A percentile compares a stretch with the other conserved stretches of the same genome.
Evolutionary conservation across 495 filamentous ascomycete genomes (phyloP).

Genomic region (Xylaria bambusicola): DNA sequence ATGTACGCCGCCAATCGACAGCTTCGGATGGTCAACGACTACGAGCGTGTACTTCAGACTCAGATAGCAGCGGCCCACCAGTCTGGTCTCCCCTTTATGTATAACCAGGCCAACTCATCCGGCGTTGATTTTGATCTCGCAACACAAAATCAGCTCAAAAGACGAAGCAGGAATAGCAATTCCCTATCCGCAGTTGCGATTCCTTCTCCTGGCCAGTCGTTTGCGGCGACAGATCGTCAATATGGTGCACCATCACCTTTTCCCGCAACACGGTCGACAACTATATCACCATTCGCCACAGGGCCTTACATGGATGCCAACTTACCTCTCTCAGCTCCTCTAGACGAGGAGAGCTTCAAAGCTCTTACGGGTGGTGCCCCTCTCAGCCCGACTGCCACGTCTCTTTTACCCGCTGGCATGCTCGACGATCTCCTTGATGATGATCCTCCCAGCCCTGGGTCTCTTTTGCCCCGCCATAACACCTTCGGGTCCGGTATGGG

Average conservation of each 20-base stretch:
- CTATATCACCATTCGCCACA: conserved; percentile 51
- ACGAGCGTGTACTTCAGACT: conserved; percentile 39
- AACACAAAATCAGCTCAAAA: conserved; percentile 49
- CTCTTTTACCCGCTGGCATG: conserved; percentile 77
- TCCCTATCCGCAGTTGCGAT: conserved; percentile 51
- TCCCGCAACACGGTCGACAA: conserved; percentile 39
- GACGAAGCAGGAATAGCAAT: conserved; percentile 58
- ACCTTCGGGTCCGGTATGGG: conserved; percentile 40
- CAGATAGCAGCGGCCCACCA: conserved; percentile 32
- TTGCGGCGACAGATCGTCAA: conserved; percentile 41
- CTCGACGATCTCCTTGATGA: conserved; percentile 72
- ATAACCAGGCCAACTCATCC: conserved; percentile 47
- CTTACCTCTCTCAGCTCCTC: conserved; percentile 39
- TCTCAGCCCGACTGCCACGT: conserved; percentile 79
- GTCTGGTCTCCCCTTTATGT: conserved; percentile 36
- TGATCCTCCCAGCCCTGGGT: conserved; percentile 53
- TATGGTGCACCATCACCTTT: conserved; percentile 36
- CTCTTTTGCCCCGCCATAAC: conserved; percentile 31
- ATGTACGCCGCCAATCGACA: conserved; percentile 39
- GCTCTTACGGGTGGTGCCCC: conserved; percentile 62
- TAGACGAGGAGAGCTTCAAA: conserved; percentile 47
- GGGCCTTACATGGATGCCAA: conserved; percentile 54
- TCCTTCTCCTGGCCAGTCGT: conserved; percentile 42
- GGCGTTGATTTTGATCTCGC: conserved; percentile 52
- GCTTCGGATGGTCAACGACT: conserved; percentile 40